Base-by-base conservation (phyloP, 495 filamentous ascomycete genomes). In the Patellaria atrata region DNA sequence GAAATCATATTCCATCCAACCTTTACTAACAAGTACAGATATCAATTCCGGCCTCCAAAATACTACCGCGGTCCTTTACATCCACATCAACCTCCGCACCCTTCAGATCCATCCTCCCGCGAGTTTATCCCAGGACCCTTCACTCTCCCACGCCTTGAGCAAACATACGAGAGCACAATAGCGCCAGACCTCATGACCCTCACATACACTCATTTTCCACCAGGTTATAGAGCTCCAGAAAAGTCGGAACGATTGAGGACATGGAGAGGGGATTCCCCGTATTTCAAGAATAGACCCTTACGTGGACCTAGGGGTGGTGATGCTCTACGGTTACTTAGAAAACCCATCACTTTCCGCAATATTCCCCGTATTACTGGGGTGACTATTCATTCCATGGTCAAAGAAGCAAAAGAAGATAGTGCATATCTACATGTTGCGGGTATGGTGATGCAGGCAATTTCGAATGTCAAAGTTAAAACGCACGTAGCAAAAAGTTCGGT, bases 111-210 rank as follows among this genome's bases (percentile, higher is more conserved):
- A 8, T 67, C 76, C 36, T 94, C 89, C 39, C 77, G 89, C 53
- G 60, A 79, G 33, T 97, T 84, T 62, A 63, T 79, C n/a, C 89
- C 89, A 1, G 91, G 91, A 4, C 89, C 89, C 5, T 97, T 96
- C 67, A 77, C 75, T 55, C 62, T 80, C 16, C 82, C 89, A 17
- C 78, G 89, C 44, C 71, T 93, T 29, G 73, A 82, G 53, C 82
- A 96, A 56, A 94, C 87, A 37, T 94, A 78, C 68, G 67, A 83
- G 50, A 71, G 72, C 31, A 92, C 83, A 42, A 63, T 92, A 41
- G 77, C 82, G 30, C 67, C 82, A n/a, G 91, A 97, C 60, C 71
- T 94, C 47, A 72, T 94, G 55, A 82, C 82, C 25, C 70, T 96
- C 30, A 68, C 77, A 49, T 97, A 97, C 65, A 66, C 67, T 19